Evolutionary conservation across 345 rosid genomes (phyloP).

Genomic region (Rhodamnia argentea): DNA sequence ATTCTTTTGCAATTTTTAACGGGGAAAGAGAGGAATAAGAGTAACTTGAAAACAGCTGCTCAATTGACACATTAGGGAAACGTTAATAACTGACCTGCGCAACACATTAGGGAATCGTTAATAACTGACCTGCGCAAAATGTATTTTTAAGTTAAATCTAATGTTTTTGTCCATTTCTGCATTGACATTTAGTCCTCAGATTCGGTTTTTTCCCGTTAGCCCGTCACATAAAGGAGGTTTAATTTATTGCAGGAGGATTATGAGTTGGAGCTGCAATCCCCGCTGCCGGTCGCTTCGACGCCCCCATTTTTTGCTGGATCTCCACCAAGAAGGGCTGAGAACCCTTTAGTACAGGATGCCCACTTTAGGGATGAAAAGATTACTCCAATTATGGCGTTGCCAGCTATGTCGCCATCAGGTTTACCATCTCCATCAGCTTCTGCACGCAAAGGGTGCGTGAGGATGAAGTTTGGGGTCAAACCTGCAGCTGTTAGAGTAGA

Average conservation of each 20-base stretch:
- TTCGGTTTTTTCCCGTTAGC: background rate
- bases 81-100: background rate
- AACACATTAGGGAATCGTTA: background rate
- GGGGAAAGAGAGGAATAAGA: background rate
- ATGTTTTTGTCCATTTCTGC: background rate
- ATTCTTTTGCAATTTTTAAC: background rate
- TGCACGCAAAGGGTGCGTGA: conserved; percentile 55
- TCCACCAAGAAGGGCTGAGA: conserved; percentile 79
- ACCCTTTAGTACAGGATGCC: conserved; percentile 77
- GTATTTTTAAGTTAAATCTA: background rate
- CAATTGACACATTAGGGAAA: background rate
- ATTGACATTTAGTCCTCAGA: background rate
- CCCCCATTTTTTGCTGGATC: conserved; percentile 82
- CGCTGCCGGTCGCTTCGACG: conserved; percentile 32
- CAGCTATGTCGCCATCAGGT: conserved; percentile 44
- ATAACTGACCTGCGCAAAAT: background rate
- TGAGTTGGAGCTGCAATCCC: conserved; percentile 40
- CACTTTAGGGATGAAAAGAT: conserved; percentile 66
- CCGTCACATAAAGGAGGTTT: background rate
- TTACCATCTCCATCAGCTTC: conserved; percentile 48
- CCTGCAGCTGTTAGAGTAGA: conserved; percentile 96
- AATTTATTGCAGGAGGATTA: conserved; percentile 41
- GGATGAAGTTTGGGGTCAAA: conserved; percentile 71
- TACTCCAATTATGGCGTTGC: conserved; percentile 21
- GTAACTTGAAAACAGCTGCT: background rate